Conservation (phyloP, 225 moss, liverwort and hornwort species). For the Ulota crispa region DNA sequence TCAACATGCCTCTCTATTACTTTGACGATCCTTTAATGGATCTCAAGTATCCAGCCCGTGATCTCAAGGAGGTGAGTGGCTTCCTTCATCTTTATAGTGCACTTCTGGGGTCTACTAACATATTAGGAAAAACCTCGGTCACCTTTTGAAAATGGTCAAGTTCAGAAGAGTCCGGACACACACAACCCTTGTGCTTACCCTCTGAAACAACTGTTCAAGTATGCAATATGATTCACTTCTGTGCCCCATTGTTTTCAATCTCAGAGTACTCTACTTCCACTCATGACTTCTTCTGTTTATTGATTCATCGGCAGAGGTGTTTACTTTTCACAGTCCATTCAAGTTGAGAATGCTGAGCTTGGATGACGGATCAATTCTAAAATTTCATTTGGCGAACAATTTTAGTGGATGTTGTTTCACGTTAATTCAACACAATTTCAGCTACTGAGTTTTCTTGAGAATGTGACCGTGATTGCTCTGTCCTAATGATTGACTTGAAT, state of each 20-base stretch:
- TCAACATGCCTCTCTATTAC: conserved; percentile 64
- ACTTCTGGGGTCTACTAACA: fast-evolving
- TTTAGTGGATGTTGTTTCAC: background rate
- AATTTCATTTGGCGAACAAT: background rate
- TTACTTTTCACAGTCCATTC: background rate
- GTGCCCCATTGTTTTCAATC: background rate
- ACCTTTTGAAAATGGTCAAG: background rate
- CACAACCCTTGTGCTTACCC: background rate
- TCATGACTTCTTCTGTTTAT: background rate
- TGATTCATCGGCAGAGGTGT: background rate
- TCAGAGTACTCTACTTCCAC: background rate
- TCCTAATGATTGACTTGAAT: conserved; percentile 21
- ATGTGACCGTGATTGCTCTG: background rate
- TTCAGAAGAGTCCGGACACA: background rate
- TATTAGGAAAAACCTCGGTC: fast-evolving
- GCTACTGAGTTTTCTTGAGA: background rate
- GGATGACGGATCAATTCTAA: background rate
- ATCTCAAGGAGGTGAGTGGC: conserved; percentile 61
- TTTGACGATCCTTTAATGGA: conserved; percentile 84
- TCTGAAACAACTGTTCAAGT: background rate
- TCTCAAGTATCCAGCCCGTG: conserved; percentile 56
- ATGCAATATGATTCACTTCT: background rate
- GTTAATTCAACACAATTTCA: background rate
- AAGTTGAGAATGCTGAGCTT: background rate
- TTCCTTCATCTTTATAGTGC: conserved; percentile 13